Base-by-base conservation (phyloP, 2,329 filamentous ascomycete species). In the Diaporthe batatas region DNA sequence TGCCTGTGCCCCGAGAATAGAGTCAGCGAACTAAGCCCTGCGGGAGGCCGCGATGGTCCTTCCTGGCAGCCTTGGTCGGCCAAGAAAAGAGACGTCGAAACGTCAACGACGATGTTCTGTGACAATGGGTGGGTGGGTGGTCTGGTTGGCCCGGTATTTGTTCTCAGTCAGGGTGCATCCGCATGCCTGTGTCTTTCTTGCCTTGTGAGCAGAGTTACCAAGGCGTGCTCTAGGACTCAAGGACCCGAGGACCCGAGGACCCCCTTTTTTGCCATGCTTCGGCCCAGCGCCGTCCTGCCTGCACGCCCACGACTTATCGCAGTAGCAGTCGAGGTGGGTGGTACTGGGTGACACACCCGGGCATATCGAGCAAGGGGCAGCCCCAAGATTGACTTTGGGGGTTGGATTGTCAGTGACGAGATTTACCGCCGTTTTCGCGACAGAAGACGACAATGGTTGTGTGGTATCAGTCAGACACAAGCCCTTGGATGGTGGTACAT, bases 21-120 rank as follows among this genome's bases (percentile, higher is more conserved):
- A 70, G 36, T 42, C 29, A 67, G 34, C 32, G 64, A 54, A 29
- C 42, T 65, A 64, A 65, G 55, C 57, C 67, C 57, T 72, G 71
- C 54, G 71, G 44, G n/a, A n/a, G 36, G 49, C 65, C 55, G 6
- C 7, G 29, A 51, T 44, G 18, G 18, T 8, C 6, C 18, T 29
- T 29, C 29, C 29, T 29, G 29, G 29, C 29, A 29, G 29, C 29
- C 29, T 5, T 32, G 25, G 32, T 25, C 32, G 51, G 49, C 59
- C 10, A 36, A 21, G 47, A 65, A 64, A 65, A 47, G 53, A 42
- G n/a, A 47, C 34, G 32, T 53, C 39, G 39, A 42, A 18, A 42
- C 39, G 39, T 18, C 29, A 29, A 3, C 39, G 54, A 51, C 18
- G 42, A 57, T 16, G 25, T 49, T 59, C 5, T 39, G 44, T 62